Evolutionary conservation across 2,329 filamentous ascomycete species (phyloP).

Genomic region (Fusarium miscanthi): DNA sequence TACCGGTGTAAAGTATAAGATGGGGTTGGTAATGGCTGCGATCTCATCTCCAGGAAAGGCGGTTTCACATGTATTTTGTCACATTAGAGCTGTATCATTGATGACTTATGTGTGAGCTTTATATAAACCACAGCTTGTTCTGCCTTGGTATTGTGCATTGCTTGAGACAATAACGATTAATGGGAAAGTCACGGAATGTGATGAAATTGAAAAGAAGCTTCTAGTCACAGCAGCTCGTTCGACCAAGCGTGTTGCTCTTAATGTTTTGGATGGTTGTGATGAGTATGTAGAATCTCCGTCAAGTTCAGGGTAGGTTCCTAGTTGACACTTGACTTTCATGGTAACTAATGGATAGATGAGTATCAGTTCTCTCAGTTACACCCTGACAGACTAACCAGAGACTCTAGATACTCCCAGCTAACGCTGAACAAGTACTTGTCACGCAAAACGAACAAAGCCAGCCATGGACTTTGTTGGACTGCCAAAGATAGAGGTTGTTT

Average conservation of each 20-base stretch:
- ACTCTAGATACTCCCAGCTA: background rate
- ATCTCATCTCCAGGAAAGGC: constrained; percentile 47
- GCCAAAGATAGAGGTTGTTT: constrained; percentile 65
- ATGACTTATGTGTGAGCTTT: constrained; percentile 38
- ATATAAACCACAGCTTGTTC: background rate
- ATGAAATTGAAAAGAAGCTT: background rate
- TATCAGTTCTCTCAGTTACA: background rate
- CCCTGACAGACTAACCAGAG: background rate
- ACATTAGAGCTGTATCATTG: constrained; percentile 40
- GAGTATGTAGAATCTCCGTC: too few species aligned
- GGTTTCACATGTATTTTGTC: constrained; percentile 46
- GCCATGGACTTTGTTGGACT: constrained; percentile 60
- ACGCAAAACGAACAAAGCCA: background rate
- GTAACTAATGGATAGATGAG: background rate
- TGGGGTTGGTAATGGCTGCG: constrained; percentile 42
- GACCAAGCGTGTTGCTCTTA: background rate
- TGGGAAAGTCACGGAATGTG: background rate
- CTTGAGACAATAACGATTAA: background rate
- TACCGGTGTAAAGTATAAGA: constrained; percentile 46
- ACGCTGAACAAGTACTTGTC: too few species aligned
- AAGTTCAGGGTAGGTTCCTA: constrained; percentile 16
- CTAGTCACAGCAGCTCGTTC: background rate
- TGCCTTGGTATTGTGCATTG: background rate
- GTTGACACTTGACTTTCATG: background rate
- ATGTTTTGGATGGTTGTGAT: background rate